Conservation (phyloP, 2,329 filamentous ascomycete species). For the Aaosphaeria pasadenensis region DNA sequence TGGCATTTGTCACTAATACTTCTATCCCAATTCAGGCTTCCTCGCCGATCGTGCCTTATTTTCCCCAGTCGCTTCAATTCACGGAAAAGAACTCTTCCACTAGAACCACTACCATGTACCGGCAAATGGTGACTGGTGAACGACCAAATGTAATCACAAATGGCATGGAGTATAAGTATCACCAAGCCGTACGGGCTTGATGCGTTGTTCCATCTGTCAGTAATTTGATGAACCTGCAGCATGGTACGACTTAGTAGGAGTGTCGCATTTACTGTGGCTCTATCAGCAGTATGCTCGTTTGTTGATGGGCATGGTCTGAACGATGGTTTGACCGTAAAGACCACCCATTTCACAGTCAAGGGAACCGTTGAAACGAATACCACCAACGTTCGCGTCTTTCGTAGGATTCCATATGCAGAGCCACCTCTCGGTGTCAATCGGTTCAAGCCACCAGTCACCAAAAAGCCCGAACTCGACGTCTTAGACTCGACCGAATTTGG, state of each 20-base stretch:
- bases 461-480: constrained; percentile 7
- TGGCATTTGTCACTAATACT: neutral
- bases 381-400: constrained; percentile 18
- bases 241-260: neutral
- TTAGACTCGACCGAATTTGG: constrained; percentile 18
- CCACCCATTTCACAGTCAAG: constrained; percentile 13
- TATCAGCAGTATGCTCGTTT: neutral
- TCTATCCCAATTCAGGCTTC: neutral
- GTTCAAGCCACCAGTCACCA: constrained; percentile 15
- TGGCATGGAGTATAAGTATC: neutral
- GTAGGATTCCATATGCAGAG: constrained; percentile 16
- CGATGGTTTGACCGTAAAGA: constrained; percentile 11
- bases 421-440: constrained; percentile 11
- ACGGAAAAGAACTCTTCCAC: neutral
- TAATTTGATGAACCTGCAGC: neutral
- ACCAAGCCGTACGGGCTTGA: neutral
- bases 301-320: neutral
- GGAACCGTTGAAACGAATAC: constrained; percentile 15
- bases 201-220: neutral
- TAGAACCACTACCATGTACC: too few species aligned
- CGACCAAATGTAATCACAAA: neutral
- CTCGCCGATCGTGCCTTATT: neutral
- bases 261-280: neutral
- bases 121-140: too few species aligned
- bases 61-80: neutral